Base-by-base conservation (phyloP, 2,329 filamentous ascomycete genomes). In the Claviceps digitariae region DNA sequence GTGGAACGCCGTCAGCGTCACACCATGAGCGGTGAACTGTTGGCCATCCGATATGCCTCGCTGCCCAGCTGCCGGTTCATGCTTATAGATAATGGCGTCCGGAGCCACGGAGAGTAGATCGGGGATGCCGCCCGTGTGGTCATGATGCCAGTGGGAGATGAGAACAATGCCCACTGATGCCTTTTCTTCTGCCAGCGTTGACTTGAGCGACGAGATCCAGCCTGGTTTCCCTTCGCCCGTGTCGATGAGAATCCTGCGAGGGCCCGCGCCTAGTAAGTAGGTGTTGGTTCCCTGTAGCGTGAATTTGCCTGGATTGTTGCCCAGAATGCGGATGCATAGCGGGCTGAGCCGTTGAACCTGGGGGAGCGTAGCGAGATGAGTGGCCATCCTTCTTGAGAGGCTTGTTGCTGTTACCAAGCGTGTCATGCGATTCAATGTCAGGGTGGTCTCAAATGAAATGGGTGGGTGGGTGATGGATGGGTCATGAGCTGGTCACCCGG, bases 81-180 rank as follows among this genome's bases (percentile, higher is more conserved):
- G 72, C 66, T 93, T 91, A 69, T 83, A 81, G 41, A 93, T 68
- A 23, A 72, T 72, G 7, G 78, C 81, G 20, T 74, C 64, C 0
- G 87, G 84, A n/a, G 75, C 86, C 25, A 84, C 64, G 15, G 70
- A 67, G 20, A 83, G 71, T 1, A 96, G 72, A 61, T 94, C 82
- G 2, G 71, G 65, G 25, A 96, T 78, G 8, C 93, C 93, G 25
- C 83, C 80, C 7, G 83, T 77, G 64, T 98, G 93, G 64, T 98
- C 93, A 44, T 73, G 78, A 64, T 98, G 93, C 89, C 90, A 95
- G 67, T 98, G 93, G 0, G 90, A 94, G 49, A 98, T 74, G 23
- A 98, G 74, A 0, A 83, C 82, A 20, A 75, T 72, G n/a, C 80
- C 74, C 25, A 97, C 73, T 0, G 74, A 78, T 21, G 85, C 84